These are phyloP conservation scores for Mortierella sp. DNA, from an alignment of 371 early-diverging fungal species.

Conservation along the genomic window DNA sequence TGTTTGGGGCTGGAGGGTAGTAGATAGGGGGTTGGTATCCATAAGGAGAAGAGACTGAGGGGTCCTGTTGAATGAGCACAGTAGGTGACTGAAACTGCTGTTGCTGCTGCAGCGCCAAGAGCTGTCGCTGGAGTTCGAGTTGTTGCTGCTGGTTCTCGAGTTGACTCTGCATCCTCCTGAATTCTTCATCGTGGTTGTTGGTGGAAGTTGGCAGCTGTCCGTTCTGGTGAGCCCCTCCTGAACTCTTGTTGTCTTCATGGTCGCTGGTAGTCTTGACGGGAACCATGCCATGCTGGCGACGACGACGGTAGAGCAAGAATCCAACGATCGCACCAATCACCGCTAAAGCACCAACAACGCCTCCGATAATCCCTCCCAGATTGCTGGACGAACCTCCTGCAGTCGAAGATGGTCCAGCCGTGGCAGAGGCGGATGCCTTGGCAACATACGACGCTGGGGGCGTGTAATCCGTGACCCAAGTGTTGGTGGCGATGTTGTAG, in stretches of 20 bases:
- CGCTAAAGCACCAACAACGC: conserved; percentile 15
- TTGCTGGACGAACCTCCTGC: not conserved
- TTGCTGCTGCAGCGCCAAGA: not conserved
- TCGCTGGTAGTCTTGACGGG: not conserved
- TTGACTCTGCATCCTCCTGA: conserved; percentile 14
- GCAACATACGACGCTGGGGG: conserved; percentile 23
- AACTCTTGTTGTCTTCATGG: not conserved
- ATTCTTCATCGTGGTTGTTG: conserved; percentile 5
- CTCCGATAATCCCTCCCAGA: conserved; percentile 25
- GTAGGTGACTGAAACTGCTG: not conserved
- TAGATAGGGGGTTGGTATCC: not conserved
- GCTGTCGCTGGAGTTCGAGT: conserved; percentile 22
- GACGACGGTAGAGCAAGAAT: conserved; percentile 3
- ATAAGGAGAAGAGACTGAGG: not conserved
- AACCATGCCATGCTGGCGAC: not conserved
- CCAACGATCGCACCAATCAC: conserved; percentile 1
- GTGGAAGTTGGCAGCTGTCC: too few species aligned
- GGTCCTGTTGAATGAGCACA: not conserved
- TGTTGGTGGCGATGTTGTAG: conserved; percentile 21
- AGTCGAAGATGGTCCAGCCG: not conserved
- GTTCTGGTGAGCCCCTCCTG: not conserved
- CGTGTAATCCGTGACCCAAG: conserved; percentile 17
- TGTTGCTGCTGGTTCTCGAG: conserved; percentile 27
- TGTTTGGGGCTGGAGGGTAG: not conserved
- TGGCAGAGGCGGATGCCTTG: not conserved